These are phyloP conservation scores for Oryza australiensis DNA, from an alignment of 176 grass and related monocot genomes.

Conservation along the genomic window DNA sequence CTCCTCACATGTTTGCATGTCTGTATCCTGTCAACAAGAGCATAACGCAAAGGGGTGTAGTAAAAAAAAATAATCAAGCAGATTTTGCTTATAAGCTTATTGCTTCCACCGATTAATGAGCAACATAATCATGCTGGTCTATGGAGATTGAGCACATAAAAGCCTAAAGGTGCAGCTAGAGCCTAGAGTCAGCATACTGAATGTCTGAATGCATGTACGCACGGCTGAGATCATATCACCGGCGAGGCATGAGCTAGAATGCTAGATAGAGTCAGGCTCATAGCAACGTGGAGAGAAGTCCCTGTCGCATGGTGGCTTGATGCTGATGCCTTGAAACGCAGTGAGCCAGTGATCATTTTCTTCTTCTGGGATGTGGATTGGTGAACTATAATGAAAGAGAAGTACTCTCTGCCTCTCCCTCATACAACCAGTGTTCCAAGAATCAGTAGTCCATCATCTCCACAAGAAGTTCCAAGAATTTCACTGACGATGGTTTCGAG, in stretches of 20 bases:
- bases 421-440: neutral
- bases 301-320: neutral
- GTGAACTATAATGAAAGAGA: conserved; percentile 34
- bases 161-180: conserved; percentile 16
- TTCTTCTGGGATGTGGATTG: conserved; percentile 36
- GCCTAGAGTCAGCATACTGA: neutral
- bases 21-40: conserved; percentile 13
- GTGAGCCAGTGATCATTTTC: neutral
- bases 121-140: neutral
- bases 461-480: neutral
- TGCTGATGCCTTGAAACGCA: conserved; percentile 29
- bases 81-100: neutral
- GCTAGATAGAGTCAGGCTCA: neutral
- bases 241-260: neutral
- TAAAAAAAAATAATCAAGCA: neutral
- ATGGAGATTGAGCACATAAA: neutral
- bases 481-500: neutral
- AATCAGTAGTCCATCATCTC: neutral
- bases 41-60: neutral
- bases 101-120: neutral
- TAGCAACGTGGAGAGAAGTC: neutral
- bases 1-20: neutral
- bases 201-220: neutral
- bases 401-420: neutral
- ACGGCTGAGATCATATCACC: neutral